Conservation (phyloP, 1,284 basidiomycete genomes). For the Apiotrichum gamsii region DNA sequence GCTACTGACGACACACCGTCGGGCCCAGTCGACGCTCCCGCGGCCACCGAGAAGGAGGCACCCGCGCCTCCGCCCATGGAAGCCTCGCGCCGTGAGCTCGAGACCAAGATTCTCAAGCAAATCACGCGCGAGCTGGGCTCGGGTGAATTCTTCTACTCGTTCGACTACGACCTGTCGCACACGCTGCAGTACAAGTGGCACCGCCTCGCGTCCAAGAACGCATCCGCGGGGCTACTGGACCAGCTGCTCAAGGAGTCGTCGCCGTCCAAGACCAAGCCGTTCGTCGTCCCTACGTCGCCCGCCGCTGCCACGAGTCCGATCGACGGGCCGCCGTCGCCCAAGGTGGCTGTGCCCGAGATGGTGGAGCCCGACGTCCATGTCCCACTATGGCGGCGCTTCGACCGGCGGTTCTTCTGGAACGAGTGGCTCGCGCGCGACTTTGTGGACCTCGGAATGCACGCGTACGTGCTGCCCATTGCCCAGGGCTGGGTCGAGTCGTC, state of each 20-base stretch:
- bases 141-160: slow-evolving; percentile 49
- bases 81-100: slow-evolving; percentile 42
- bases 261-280: slow-evolving; percentile 8
- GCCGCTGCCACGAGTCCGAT: not conserved
- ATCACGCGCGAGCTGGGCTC: slow-evolving; percentile 40
- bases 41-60: not conserved
- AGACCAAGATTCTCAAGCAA: slow-evolving; percentile 45
- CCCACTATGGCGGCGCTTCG: slow-evolving; percentile 51
- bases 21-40: not conserved
- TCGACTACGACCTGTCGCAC: slow-evolving; percentile 51
- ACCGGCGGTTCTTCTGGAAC: slow-evolving; percentile 54
- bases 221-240: slow-evolving; percentile 21
- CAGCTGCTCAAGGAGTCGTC: slow-evolving; percentile 20
- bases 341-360: slow-evolving; percentile 21
- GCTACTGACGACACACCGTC: not conserved
- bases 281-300: slow-evolving; percentile 21
- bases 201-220: slow-evolving; percentile 25
- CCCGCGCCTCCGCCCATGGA: slow-evolving; percentile 20
- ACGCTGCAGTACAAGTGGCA: slow-evolving; percentile 49
- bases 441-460: slow-evolving; percentile 54
- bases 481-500: slow-evolving; percentile 79
- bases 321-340: too few species aligned
- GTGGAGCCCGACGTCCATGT: slow-evolving; percentile 49
- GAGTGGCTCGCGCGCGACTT: slow-evolving; percentile 45
- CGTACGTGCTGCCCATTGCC: slow-evolving; percentile 77